Conservation (phyloP, 2,329 filamentous ascomycete genomes). For the Epichloe bromicola region DNA sequence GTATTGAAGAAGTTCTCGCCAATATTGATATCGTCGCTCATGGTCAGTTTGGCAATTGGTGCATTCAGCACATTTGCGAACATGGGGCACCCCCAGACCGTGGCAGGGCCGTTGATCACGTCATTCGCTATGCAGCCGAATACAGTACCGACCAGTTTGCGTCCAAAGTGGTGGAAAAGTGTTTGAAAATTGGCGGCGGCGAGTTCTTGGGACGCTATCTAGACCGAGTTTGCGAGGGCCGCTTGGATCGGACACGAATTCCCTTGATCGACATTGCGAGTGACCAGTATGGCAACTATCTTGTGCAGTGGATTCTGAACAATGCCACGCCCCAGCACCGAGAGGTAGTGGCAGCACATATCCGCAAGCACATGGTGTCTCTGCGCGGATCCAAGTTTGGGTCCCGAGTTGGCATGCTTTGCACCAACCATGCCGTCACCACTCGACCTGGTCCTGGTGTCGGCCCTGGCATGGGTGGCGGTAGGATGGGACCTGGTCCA, state of each 20-base stretch:
- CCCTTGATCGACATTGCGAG: slow-evolving; percentile 96
- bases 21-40: slow-evolving; percentile 96
- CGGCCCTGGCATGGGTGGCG: slow-evolving; percentile 48
- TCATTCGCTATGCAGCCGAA: slow-evolving; percentile 82
- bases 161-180: slow-evolving; percentile 98
- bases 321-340: slow-evolving; percentile 79
- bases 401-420: slow-evolving; percentile 96
- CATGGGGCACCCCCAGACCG: slow-evolving; percentile 91
- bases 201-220: slow-evolving; percentile 91
- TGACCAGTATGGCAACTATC: slow-evolving; percentile 97
- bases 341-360: slow-evolving; percentile 84
- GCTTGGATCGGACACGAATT: slow-evolving; percentile 82
- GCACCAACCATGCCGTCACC: slow-evolving; percentile 82
- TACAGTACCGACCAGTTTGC: slow-evolving; percentile 99
- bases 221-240: slow-evolving; percentile 84
- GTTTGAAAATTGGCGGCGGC: slow-evolving; percentile 83
- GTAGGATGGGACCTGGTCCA: slow-evolving; percentile 40
- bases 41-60: slow-evolving; percentile 98
- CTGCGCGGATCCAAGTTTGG: slow-evolving; percentile 97
- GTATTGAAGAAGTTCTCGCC: slow-evolving; percentile 87
- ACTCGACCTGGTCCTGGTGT: slow-evolving; percentile 80
- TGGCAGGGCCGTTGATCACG: slow-evolving; percentile 86
- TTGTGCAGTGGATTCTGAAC: slow-evolving; percentile 93
- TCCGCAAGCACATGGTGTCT: slow-evolving; percentile 98
- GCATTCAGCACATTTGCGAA: slow-evolving; percentile 98